phyloP scores from a whole-genome alignment of 495 filamentous ascomycete genomes.

The Podospora conica region DNA sequence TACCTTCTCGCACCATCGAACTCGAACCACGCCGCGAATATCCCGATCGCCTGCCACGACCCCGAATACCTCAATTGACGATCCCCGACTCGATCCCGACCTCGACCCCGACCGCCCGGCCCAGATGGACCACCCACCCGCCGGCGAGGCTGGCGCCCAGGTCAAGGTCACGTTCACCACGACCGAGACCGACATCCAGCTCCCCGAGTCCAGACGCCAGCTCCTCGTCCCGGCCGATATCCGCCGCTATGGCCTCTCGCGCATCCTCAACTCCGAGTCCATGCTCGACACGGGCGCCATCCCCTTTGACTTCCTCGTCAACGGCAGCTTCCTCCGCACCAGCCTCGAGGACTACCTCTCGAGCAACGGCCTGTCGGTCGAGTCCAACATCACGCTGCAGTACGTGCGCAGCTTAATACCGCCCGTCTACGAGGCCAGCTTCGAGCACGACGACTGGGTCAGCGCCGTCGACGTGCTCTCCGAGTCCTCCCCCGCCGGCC shows the following conservation, averaged over 20 bases:
- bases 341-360: conserved; percentile 85
- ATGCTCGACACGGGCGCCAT: conserved; percentile 77
- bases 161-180: conserved; percentile 55
- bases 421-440: conserved; percentile 75
- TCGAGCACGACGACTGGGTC: conserved; percentile 96
- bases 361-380: conserved; percentile 76
- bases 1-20: neutral
- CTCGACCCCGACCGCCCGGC: neutral
- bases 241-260: conserved; percentile 83
- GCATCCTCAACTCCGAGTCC: conserved; percentile 77
- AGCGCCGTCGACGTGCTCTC: conserved; percentile 84
- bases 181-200: conserved; percentile 48
- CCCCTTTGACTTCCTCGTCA: conserved; percentile 93
- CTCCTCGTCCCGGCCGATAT: conserved; percentile 61
- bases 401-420: conserved; percentile 89
- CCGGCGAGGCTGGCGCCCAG: conserved; percentile 25
- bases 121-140: conserved; percentile 25
- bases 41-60: neutral
- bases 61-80: neutral
- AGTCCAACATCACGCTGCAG: conserved; percentile 79
- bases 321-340: conserved; percentile 81
- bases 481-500: conserved; percentile 52
- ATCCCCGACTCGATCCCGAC: neutral
- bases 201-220: conserved; percentile 48
- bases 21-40: neutral